Conservation (phyloP, 108 stramenopile genomes). For the Hondaea fermentalgiana region DNA sequence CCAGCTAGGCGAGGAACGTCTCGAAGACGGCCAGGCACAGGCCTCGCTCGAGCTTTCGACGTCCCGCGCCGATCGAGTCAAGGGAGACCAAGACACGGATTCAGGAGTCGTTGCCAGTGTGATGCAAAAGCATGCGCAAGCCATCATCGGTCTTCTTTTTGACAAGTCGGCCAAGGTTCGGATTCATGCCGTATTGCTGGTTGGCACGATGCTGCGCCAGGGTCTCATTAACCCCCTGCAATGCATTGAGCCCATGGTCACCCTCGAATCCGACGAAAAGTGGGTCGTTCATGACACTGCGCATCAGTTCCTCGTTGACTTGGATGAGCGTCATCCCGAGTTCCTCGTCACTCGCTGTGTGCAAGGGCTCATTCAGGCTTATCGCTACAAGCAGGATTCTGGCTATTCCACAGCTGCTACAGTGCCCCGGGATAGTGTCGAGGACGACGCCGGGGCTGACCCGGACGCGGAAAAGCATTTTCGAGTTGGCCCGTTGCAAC, state of each 20-base stretch:
- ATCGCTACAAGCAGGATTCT: not conserved
- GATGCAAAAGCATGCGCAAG: not conserved
- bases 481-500: not conserved
- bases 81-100: not conserved
- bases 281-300: not conserved
- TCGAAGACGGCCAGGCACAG: not conserved
- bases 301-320: not conserved
- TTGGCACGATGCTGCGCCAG: not conserved
- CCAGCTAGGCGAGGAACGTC: not conserved
- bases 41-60: not conserved
- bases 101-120: not conserved
- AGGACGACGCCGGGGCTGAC: not conserved
- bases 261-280: not conserved
- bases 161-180: not conserved
- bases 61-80: not conserved
- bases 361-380: not conserved
- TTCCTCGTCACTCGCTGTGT: not conserved
- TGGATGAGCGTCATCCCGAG: conserved; percentile 16
- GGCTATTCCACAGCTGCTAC: not conserved
- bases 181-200: not conserved
- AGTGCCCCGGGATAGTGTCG: not conserved
- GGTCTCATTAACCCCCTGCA: not conserved
- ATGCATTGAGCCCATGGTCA: conserved; percentile 8
- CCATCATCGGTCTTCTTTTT: not conserved
- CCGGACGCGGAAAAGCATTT: not conserved